These are phyloP conservation scores for Penicillium flavigenum DNA, from an alignment of 495 filamentous ascomycete species.

Conservation along the genomic window DNA sequence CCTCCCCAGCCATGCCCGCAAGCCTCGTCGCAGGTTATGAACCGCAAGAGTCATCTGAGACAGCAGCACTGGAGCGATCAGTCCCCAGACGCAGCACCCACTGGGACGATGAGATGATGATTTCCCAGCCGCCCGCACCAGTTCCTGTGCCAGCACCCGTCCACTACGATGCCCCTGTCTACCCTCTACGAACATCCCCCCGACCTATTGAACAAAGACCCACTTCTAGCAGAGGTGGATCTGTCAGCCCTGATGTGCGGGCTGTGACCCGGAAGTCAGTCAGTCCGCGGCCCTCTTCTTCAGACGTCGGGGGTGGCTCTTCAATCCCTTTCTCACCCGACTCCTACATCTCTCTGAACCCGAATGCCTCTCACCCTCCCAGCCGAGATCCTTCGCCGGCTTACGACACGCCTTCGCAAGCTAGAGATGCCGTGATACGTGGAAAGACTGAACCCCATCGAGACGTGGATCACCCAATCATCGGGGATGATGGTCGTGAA, in stretches of 20 bases:
- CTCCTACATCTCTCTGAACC: constrained; percentile 57
- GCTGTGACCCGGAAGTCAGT: constrained; percentile 68
- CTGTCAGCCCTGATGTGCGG: constrained; percentile 62
- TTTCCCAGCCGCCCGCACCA: constrained; percentile 24
- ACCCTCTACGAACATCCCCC: constrained; percentile 41
- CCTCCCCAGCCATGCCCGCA: constrained; percentile 54
- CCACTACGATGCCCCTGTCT: constrained; percentile 31
- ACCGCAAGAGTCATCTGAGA: constrained; percentile 57
- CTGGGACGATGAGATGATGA: constrained; percentile 36
- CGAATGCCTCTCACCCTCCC: constrained; percentile 35
- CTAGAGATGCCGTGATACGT: constrained; percentile 39
- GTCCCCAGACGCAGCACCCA: constrained; percentile 31
- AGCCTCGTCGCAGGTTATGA: constrained; percentile 72
- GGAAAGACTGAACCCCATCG: constrained; percentile 36
- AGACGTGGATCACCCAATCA: constrained; percentile 55
- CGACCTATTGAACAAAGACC: constrained; percentile 29
- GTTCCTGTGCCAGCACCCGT: constrained; percentile 23
- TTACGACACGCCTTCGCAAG: constrained; percentile 47
- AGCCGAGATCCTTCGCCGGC: constrained; percentile 34
- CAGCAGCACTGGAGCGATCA: constrained; percentile 26
- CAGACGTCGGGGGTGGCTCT: constrained; percentile 53
- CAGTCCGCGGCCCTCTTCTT: constrained; percentile 65
- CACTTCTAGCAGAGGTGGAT: constrained; percentile 30
- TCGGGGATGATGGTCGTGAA: constrained; percentile 78
- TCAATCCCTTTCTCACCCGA: constrained; percentile 86